Base-by-base conservation (phyloP, 202 grass and related monocot species). In the Bolboschoenoplectus hybrid region DNA sequence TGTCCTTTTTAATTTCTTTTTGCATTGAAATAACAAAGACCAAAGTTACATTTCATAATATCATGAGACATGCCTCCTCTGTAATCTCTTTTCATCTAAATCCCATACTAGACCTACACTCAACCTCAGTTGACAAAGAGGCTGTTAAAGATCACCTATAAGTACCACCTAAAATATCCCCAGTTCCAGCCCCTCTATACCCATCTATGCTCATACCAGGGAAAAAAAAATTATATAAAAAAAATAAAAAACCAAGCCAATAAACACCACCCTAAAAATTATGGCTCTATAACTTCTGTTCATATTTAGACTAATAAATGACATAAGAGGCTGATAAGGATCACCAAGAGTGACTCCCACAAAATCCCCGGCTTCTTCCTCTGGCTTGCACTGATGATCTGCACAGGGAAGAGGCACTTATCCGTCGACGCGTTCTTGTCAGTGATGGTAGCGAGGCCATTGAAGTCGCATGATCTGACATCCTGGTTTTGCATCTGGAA, bases 401-500 rank as follows among this genome's bases (percentile, higher is more conserved):
- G 89, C 35, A 90, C 68, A 44, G 89, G 89, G 50, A 90, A 90
- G 10, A 71, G 71, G 41, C 89, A 90, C 26, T 35, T 46, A 16
- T 81, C 64, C 12, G 55, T 45, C 2, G 89, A 87, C 0, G 65
- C 17, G 57, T 90, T 87, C 35, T 61, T 49, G 2, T 65, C 71
- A 20, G 81, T 85, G 41, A 91, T 53, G 41, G 62, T 83, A 11
- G 82, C 89, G 34, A 91, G 58, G 14, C 85, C 82, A 16, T 73
- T 44, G 52, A 91, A 91, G 11, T 88, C 47, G 1, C 89, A 85
- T 60, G 89, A 65, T 57, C 82, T 68, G 5, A 88, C 86, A 45
- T 88, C 89, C 75, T 91, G 86, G 17, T 91, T 67, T 26, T 85
- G 87, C 53, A 74, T 88, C 67, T 91, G 86, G 68, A 88, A 91